Evolutionary conservation across 176 grass and related monocot genomes (phyloP).

Genomic region (Aegilops longissima): DNA sequence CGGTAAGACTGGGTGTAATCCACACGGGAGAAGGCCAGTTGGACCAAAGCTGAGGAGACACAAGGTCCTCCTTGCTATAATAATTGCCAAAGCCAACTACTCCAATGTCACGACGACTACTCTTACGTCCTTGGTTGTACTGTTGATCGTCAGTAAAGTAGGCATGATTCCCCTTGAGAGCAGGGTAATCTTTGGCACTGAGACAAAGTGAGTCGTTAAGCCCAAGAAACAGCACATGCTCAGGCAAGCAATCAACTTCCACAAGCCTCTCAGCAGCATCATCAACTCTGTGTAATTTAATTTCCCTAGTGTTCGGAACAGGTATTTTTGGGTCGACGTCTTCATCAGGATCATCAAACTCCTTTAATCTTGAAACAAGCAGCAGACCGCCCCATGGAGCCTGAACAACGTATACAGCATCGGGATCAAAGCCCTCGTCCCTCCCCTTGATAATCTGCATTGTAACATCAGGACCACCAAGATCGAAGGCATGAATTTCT

Average conservation of each 20-base stretch:
- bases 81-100: not conserved
- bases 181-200: not conserved
- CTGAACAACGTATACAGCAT: not conserved
- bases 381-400: not conserved
- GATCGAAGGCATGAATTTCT: not conserved
- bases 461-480: not conserved
- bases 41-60: not conserved
- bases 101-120: not conserved
- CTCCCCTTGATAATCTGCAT: not conserved
- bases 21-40: not conserved
- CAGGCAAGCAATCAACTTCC: not conserved
- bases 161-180: not conserved
- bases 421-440: not conserved
- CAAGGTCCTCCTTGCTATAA: not conserved
- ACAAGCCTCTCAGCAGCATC: not conserved
- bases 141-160: not conserved
- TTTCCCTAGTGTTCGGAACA: not conserved
- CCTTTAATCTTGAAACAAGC: not conserved
- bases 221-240: not conserved
- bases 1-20: not conserved
- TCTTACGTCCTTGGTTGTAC: not conserved
- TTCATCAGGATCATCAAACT: not conserved
- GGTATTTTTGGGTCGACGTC: not conserved
- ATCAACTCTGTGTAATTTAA: not conserved
- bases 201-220: not conserved